phyloP scores from a whole-genome alignment of 768 basidiomycete genomes.

The Gymnopilus junonius region DNA sequence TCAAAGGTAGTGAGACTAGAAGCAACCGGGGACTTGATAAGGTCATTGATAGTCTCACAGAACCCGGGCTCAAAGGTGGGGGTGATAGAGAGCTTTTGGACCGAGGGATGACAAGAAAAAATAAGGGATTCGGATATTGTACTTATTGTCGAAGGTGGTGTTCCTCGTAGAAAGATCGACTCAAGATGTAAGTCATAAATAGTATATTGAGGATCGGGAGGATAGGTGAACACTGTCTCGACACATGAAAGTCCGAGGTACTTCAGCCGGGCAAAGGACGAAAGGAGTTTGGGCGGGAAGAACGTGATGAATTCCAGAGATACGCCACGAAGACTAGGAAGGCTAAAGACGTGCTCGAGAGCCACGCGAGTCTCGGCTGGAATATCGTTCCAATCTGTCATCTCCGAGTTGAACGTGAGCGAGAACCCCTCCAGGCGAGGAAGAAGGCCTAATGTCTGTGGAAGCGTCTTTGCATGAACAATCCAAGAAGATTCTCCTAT shows the following conservation, averaged over 20 bases:
- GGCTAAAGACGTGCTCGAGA: conserved; percentile 8
- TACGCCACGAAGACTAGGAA: conserved; percentile 16
- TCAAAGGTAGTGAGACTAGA: conserved; percentile 18
- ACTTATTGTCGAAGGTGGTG: conserved; percentile 17
- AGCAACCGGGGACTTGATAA: conserved; percentile 15
- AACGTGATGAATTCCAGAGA: conserved; percentile 22
- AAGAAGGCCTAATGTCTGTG: conserved; percentile 15
- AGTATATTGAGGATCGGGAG: background rate
- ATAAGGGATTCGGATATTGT: conserved; percentile 11
- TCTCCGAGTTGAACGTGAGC: conserved; percentile 24
- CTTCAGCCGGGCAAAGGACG: conserved; percentile 8
- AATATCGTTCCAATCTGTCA: conserved; percentile 20
- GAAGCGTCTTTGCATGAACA: conserved; percentile 13
- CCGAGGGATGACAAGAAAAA: background rate
- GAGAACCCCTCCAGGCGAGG: conserved; percentile 21
- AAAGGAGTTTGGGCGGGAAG: conserved; percentile 17
- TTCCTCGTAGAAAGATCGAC: conserved; percentile 20
- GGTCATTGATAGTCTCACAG: conserved; percentile 17
- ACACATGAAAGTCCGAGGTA: conserved; percentile 24
- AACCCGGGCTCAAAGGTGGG: conserved; percentile 27
- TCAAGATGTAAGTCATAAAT: background rate
- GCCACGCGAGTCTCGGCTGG: conserved; percentile 12
- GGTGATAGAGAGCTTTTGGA: conserved; percentile 22
- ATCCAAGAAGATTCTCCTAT: conserved; percentile 9
- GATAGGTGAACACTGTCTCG: conserved; percentile 1